Percentiles rank a stretch among this genome's conserved stretches.
These are phyloP conservation scores for Pythium insidiosum DNA, from an alignment of 352 stramenopile genomes.

Conservation along the genomic window DNA sequence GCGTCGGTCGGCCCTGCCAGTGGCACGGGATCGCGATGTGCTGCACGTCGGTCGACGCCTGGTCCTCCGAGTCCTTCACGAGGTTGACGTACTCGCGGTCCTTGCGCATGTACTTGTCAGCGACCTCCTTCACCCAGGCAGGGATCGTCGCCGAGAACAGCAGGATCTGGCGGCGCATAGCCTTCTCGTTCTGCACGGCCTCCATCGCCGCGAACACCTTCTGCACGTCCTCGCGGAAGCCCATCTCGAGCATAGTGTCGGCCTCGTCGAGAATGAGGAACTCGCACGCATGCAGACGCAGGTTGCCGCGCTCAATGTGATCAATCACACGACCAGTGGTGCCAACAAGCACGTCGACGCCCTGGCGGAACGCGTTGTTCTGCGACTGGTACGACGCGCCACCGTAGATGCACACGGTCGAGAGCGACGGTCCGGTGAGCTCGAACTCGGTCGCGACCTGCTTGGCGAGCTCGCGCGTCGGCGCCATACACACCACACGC, in stretches of 20 bases:
- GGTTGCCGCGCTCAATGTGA: slow-evolving; percentile 88
- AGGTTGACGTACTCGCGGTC: slow-evolving; percentile 88
- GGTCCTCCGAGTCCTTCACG: slow-evolving; percentile 83
- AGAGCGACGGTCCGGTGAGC: slow-evolving; percentile 59
- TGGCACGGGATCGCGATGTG: slow-evolving; percentile 92
- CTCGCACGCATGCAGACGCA: slow-evolving; percentile 82
- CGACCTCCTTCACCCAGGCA: slow-evolving; percentile 88
- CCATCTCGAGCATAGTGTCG: slow-evolving; percentile 96
- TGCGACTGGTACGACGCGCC: slow-evolving; percentile 87
- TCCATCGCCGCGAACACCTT: slow-evolving; percentile 88
- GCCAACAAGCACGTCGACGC: slow-evolving; percentile 90
- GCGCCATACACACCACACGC: slow-evolving; percentile 94
- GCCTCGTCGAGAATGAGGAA: slow-evolving; percentile 93
- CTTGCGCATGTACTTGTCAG: slow-evolving; percentile 87
- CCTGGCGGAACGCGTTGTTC: slow-evolving; percentile 81
- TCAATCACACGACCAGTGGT: slow-evolving; percentile 91
- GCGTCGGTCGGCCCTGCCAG: slow-evolving; percentile 78
- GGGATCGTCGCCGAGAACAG: slow-evolving; percentile 94
- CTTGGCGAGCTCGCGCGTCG: slow-evolving; percentile 96
- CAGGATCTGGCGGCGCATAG: slow-evolving; percentile 73
- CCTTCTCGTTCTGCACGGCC: slow-evolving; percentile 44
- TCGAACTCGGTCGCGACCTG: slow-evolving; percentile 94
- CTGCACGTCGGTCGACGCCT: slow-evolving; percentile 88
- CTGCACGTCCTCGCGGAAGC: slow-evolving; percentile 93
- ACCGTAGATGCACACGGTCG: slow-evolving; percentile 89